Evolutionary conservation across 768 basidiomycete species (phyloP), one percentile per base, ranked within the genome.

Genomic region (Rhizopogon roseolus): DNA sequence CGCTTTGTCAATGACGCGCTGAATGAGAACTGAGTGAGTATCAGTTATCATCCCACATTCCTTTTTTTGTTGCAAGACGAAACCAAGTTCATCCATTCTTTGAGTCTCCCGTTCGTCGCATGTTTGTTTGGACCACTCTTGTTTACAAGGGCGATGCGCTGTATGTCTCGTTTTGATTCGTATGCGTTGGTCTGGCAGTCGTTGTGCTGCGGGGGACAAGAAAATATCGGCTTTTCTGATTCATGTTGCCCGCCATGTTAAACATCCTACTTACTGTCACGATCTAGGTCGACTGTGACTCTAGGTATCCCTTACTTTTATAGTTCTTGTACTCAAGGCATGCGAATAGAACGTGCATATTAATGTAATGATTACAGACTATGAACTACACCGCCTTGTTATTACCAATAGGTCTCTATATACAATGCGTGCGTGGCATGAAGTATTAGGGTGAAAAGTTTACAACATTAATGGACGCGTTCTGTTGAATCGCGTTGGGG

Each of bases 31-130:
- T 41, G 52, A 49, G 56, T 62, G 41, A 54, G 60, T 60, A 28
- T 22, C 8, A 10, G 4, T 11, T 7, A 16, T 11, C 10, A 27
- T 54, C 27, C 2, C 5, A 17, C 7, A 46, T 29, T 29, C 46
- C n/a, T 42, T 34, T 53, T 22, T 22, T 53, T 16, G 28, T 49
- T 43, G 39, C 53, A 72, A 68, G 85, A 86, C 74, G 85, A 87
- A 85, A 87, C 71, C 69, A 80, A 88, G 85, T 86, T 88, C 79
- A 87, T 88, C 86, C 86, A 87, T 88, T 88, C 85, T 76, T 88
- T 86, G 86, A 87, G 73, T 69, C 68, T 71, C 73, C 70, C 66
- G 66, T 58, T 65, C 57, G 57, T 64, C 49, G 61, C 65, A 62
- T 68, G 65, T 64, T 62, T 61, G 54, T 60, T 59, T 50, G 58